phyloP scores from a whole-genome alignment of 805 yeast species.

The Candida nemodendra region DNA sequence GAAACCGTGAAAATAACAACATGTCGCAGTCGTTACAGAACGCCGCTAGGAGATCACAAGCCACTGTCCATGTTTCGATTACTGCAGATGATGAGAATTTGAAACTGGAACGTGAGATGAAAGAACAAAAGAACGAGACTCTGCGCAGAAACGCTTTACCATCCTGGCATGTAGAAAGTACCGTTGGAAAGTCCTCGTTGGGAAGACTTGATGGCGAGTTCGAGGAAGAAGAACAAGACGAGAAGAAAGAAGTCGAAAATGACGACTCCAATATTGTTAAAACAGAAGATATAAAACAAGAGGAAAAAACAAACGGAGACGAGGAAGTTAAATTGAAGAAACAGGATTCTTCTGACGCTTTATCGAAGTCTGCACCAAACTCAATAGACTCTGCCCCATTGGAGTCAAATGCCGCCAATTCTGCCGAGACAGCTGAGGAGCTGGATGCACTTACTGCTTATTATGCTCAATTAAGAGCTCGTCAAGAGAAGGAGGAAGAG shows the following conservation, averaged over 20 bases:
- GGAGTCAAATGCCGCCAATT: slow-evolving; percentile 18
- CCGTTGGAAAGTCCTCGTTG: slow-evolving; percentile 70
- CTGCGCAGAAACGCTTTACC: slow-evolving; percentile 94
- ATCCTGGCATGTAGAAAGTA: slow-evolving; percentile 90
- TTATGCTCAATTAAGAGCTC: slow-evolving; percentile 71
- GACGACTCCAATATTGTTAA: slow-evolving; percentile 3
- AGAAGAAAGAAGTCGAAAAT: slow-evolving; percentile 13
- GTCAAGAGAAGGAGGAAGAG: slow-evolving; percentile 59
- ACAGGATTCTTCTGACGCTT: slow-evolving; percentile 4
- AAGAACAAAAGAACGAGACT: slow-evolving; percentile 65
- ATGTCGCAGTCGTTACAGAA: slow-evolving; percentile 32
- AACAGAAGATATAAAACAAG: slow-evolving; percentile 4
- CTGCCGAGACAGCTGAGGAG: slow-evolving; percentile 58
- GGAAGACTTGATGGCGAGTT: slow-evolving; percentile 57
- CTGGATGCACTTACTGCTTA: slow-evolving; percentile 73
- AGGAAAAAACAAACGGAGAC: not conserved
- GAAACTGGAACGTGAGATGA: slow-evolving; percentile 61
- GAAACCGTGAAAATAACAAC: slow-evolving; percentile 19
- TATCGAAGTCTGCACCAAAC: slow-evolving; percentile 5
- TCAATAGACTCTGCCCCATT: slow-evolving; percentile 10
- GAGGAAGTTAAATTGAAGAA: slow-evolving; percentile 1
- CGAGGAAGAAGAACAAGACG: slow-evolving; percentile 23
- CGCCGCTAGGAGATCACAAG: slow-evolving; percentile 54
- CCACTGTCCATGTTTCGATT: slow-evolving; percentile 86
- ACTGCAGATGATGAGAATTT: slow-evolving; percentile 79